A percentile compares a stretch with the other conserved stretches of the same genome.
Evolutionary conservation across 305 asterid species (phyloP).

Genomic region (Vinca major): DNA sequence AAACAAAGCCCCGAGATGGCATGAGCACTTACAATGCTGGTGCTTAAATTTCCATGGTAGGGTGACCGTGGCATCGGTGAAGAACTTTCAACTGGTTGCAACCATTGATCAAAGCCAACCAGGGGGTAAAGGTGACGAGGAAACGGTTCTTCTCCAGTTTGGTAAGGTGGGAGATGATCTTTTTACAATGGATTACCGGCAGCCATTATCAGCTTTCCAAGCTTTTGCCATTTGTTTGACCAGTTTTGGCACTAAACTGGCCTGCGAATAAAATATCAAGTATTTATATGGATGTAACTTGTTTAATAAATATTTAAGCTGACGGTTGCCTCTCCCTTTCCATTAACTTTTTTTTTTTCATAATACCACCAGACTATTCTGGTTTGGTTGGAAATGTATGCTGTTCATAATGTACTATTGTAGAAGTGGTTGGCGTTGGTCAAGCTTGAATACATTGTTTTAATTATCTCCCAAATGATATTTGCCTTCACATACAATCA

Average conservation of each 20-base stretch:
- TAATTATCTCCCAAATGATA: not conserved
- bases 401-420: not conserved
- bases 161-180: conserved; percentile 80
- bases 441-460: not conserved
- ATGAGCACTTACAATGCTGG: conserved; percentile 91
- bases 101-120: conserved; percentile 69
- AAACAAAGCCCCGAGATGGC: conserved; percentile 95
- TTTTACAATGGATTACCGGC: conserved; percentile 79
- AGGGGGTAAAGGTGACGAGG: conserved; percentile 69
- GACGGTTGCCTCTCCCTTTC: not conserved
- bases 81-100: conserved; percentile 82
- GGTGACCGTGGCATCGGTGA: conserved; percentile 89
- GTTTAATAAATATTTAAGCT: not conserved
- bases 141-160: conserved; percentile 78
- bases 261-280: conserved; percentile 43
- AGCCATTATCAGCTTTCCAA: conserved; percentile 86
- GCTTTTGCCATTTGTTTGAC: conserved; percentile 90
- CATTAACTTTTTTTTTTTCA: not conserved
- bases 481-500: not conserved
- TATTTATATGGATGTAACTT: not conserved
- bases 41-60: conserved; percentile 95
- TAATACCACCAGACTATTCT: not conserved
- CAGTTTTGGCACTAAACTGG: conserved; percentile 87
- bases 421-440: not conserved
- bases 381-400: not conserved